phyloP scores from a whole-genome alignment of 768 basidiomycete species.

The Rhodotorula diobovata region DNA sequence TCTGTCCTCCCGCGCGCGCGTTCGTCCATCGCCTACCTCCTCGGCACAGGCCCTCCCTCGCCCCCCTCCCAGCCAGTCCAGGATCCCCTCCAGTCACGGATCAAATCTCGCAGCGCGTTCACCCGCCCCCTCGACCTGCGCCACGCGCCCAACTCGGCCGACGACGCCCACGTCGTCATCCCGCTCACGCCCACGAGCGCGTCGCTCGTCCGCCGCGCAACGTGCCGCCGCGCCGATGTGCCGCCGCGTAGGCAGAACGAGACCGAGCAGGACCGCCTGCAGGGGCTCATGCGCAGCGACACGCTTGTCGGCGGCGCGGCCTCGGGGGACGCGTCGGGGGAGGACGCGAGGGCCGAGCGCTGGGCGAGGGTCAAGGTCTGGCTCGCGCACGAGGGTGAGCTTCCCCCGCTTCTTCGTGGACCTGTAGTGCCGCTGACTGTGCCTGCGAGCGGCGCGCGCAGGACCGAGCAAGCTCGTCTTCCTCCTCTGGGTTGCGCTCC shows the following conservation, averaged over 20 bases:
- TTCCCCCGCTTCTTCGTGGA: not conserved
- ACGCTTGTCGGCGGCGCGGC: slow-evolving; percentile 45
- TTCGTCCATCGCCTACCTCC: not conserved
- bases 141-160: slow-evolving; percentile 47
- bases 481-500: slow-evolving; percentile 71
- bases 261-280: slow-evolving; percentile 73
- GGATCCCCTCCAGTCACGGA: not conserved
- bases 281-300: slow-evolving; percentile 70
- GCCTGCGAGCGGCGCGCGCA: not conserved
- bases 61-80: not conserved
- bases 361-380: slow-evolving; percentile 61
- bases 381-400: slow-evolving; percentile 88
- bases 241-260: slow-evolving; percentile 56
- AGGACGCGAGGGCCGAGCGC: slow-evolving; percentile 33
- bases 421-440: not conserved
- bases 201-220: not conserved
- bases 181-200: slow-evolving; percentile 2
- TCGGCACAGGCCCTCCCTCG: not conserved
- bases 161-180: not conserved
- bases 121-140: slow-evolving; percentile 67
- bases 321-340: not conserved
- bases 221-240: not conserved
- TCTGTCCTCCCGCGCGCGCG: not conserved
- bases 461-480: slow-evolving; percentile 53
- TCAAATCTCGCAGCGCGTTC: not conserved